These are phyloP conservation scores for Bolboschoenoplectus hybrid DNA, from an alignment of 202 grass and related monocot genomes.

Conservation along the genomic window DNA sequence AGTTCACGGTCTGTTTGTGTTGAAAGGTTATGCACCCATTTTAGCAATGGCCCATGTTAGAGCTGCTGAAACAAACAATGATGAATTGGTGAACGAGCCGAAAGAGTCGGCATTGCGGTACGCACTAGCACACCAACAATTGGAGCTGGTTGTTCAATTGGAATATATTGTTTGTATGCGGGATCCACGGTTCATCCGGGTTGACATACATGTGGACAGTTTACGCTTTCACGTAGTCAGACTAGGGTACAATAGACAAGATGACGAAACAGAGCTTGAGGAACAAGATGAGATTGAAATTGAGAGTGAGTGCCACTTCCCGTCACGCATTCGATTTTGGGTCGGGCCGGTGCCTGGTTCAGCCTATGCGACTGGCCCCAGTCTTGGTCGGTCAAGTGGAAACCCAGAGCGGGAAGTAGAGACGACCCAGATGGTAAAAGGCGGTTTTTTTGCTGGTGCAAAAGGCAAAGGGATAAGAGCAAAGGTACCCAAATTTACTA, in stretches of 20 bases:
- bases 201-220: slow-evolving; percentile 66
- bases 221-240: slow-evolving; percentile 64
- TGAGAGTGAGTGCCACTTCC: slow-evolving; percentile 68
- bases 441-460: slow-evolving; percentile 46
- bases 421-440: slow-evolving; percentile 60
- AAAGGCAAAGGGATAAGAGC: slow-evolving; percentile 44
- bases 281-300: slow-evolving; percentile 39
- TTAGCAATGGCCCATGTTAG: slow-evolving; percentile 55
- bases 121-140: slow-evolving; percentile 69
- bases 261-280: slow-evolving; percentile 10
- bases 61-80: slow-evolving; percentile 3
- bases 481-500: slow-evolving; percentile 19
- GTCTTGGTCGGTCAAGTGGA: slow-evolving; percentile 80
- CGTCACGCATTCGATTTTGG: slow-evolving; percentile 73
- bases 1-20: slow-evolving; percentile 59
- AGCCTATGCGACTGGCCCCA: slow-evolving; percentile 73
- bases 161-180: slow-evolving; percentile 58
- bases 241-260: slow-evolving; percentile 57
- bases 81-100: slow-evolving; percentile 43
- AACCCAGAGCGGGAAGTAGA: slow-evolving; percentile 81
- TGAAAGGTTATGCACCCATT: slow-evolving; percentile 69
- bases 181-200: slow-evolving; percentile 50
- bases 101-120: slow-evolving; percentile 74
- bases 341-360: slow-evolving; percentile 66
- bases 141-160: slow-evolving; percentile 68